A percentile compares a stretch with the other conserved stretches of the same genome.
These are phyloP conservation scores for Schizochytrium sp. DNA, from an alignment of 108 stramenopile genomes.

Conservation along the genomic window DNA sequence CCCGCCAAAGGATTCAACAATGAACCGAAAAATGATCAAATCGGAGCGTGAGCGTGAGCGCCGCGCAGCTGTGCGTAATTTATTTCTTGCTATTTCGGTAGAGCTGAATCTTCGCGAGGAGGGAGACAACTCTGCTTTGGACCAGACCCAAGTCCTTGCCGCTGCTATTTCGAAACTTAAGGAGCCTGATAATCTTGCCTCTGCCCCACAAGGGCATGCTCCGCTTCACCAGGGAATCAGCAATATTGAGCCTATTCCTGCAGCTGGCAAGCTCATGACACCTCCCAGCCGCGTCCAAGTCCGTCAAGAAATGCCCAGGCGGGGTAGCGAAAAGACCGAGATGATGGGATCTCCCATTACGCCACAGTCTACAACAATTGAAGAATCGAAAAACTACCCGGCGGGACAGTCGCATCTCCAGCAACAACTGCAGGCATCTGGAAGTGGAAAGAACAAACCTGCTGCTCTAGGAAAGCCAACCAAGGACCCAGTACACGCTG, in stretches of 20 bases:
- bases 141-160: conserved; percentile 1
- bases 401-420: too few relatives aligned
- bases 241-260: background rate
- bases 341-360: too few relatives aligned
- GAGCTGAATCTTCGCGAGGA: conserved; percentile 38
- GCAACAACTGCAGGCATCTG: too few relatives aligned
- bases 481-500: background rate
- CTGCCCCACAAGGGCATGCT: background rate
- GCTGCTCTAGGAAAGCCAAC: too few relatives aligned
- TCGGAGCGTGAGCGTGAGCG: conserved; percentile 60
- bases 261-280: too few relatives aligned
- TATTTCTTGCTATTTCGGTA: background rate
- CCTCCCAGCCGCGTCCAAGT: too few relatives aligned
- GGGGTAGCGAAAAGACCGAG: too few relatives aligned
- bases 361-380: too few relatives aligned
- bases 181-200: background rate
- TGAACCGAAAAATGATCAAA: background rate
- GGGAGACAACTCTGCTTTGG: conserved; percentile 27
- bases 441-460: too few relatives aligned
- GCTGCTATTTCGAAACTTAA: background rate
- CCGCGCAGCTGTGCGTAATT: conserved; percentile 26
- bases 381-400: too few relatives aligned
- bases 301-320: too few relatives aligned
- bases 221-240: background rate
- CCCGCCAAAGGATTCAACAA: background rate